Percentiles rank a stretch among this genome's conserved stretches.
Conservation (phyloP, 441 rosid genomes). For the Arabidopsis lyrata region DNA sequence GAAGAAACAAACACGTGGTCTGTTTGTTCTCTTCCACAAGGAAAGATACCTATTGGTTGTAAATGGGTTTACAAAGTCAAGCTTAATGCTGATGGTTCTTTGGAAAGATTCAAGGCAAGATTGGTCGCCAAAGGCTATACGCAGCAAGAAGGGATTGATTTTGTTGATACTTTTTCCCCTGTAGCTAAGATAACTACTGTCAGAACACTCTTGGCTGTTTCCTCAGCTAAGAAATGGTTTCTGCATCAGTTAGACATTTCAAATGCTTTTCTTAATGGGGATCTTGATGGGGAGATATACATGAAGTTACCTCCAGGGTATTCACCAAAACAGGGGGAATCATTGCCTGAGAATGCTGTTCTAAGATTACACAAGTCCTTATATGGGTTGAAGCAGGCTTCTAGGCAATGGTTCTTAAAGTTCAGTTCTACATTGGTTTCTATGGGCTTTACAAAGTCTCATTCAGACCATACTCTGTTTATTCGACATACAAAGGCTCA, state of each 20-base stretch:
- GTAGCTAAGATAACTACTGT: background rate
- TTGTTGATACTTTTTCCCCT: background rate
- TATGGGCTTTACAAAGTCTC: background rate
- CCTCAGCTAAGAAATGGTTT: background rate
- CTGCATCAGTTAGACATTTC: background rate
- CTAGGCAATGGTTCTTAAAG: background rate
- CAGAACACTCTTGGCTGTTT: accelerated
- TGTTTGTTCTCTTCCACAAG: background rate
- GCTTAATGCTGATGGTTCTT: too few relatives aligned
- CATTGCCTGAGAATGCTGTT: background rate
- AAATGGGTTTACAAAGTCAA: too few relatives aligned
- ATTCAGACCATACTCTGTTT: background rate
- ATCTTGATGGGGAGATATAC: background rate
- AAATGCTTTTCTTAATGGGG: background rate
- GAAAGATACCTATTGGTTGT: too few relatives aligned
- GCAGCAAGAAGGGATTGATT: background rate
- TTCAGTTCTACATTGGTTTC: background rate
- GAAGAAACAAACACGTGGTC: background rate
- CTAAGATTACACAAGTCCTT: background rate
- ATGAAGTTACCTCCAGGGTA: background rate
- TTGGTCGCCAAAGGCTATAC: too few relatives aligned
- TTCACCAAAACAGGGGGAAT: background rate
- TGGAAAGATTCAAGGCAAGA: too few relatives aligned
- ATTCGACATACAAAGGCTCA: accelerated
- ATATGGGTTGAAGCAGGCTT: background rate